These are phyloP conservation scores for Mycosphaerella arachidis DNA, from an alignment of 2,329 filamentous ascomycete species.

Conservation along the genomic window DNA sequence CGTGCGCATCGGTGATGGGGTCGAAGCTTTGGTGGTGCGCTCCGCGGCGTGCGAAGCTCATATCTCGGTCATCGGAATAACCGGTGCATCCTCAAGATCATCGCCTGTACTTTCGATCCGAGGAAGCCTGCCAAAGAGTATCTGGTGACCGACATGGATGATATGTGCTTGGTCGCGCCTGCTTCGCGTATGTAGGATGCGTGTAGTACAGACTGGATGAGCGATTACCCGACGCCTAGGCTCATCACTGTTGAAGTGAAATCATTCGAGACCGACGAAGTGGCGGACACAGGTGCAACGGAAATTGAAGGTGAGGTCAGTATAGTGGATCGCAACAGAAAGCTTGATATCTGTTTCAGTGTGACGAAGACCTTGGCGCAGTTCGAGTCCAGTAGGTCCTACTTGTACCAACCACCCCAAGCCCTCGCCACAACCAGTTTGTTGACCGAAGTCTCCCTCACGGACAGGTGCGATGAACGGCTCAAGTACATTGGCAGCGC, in stretches of 20 bases:
- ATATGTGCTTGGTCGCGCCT: background rate
- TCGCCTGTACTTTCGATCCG: background rate
- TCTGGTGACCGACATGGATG: background rate
- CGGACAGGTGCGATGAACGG: background rate
- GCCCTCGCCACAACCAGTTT: background rate
- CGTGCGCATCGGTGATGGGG: background rate
- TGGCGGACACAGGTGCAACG: too few species aligned
- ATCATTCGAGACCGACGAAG: background rate
- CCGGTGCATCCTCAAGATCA: background rate
- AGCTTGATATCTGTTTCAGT: background rate
- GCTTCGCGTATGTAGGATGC: background rate
- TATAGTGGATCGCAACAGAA: background rate
- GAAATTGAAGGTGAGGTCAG: background rate
- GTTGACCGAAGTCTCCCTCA: background rate
- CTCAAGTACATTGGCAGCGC: conserved; percentile 8
- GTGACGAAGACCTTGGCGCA: background rate
- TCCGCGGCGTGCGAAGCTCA: background rate
- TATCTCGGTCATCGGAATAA: background rate
- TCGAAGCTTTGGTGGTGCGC: background rate
- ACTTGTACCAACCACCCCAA: conserved; percentile 6
- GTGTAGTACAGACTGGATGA: background rate
- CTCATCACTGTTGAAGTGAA: background rate
- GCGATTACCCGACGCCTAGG: background rate
- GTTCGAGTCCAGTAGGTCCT: background rate
- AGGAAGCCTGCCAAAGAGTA: background rate